phyloP scores from a whole-genome alignment of 192 early-diverging fungal species.

The Backusella australiensis region DNA sequence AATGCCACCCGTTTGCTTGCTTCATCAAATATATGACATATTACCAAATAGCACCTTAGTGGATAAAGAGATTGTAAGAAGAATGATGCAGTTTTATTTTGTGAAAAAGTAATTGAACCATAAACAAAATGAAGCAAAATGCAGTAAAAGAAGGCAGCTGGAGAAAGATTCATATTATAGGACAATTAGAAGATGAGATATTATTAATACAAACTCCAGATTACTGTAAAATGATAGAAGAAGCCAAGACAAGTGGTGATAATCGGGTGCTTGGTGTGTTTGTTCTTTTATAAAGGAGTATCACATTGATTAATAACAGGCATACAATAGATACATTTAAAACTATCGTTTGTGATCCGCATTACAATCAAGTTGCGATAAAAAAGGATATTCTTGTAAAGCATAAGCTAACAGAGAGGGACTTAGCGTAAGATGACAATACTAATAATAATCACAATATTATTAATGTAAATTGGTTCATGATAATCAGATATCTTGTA shows the following conservation, averaged over 20 bases:
- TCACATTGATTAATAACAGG: not conserved
- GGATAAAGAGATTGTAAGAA: conserved; percentile 43
- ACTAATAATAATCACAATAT: not conserved
- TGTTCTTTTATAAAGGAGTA: not conserved
- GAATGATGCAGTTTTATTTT: too few relatives aligned
- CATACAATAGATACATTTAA: conserved; percentile 33
- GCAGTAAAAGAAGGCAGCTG: conserved; percentile 31
- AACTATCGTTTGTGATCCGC: conserved; percentile 18
- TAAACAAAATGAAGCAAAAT: conserved; percentile 25
- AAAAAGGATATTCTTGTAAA: conserved; percentile 30
- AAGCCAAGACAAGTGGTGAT: conserved; percentile 37
- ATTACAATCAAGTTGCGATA: conserved; percentile 33
- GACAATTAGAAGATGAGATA: conserved; percentile 44
- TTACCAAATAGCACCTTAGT: conserved; percentile 39
- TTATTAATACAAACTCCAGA: conserved; percentile 40
- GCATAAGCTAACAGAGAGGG: conserved; percentile 33
- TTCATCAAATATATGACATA: conserved; percentile 48
- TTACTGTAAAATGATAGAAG: conserved; percentile 34
- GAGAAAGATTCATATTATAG: conserved; percentile 42
- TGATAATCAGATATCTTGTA: conserved; percentile 15
- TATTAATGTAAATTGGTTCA: not conserved
- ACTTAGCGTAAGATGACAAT: conserved; percentile 35
- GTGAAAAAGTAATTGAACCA: not conserved
- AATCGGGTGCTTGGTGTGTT: conserved; percentile 1
- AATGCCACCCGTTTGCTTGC: conserved; percentile 35